Percentiles rank a stretch among this genome's conserved stretches.
Conservation (phyloP, 2,329 filamentous ascomycete genomes). For the Exophiala sideris region DNA sequence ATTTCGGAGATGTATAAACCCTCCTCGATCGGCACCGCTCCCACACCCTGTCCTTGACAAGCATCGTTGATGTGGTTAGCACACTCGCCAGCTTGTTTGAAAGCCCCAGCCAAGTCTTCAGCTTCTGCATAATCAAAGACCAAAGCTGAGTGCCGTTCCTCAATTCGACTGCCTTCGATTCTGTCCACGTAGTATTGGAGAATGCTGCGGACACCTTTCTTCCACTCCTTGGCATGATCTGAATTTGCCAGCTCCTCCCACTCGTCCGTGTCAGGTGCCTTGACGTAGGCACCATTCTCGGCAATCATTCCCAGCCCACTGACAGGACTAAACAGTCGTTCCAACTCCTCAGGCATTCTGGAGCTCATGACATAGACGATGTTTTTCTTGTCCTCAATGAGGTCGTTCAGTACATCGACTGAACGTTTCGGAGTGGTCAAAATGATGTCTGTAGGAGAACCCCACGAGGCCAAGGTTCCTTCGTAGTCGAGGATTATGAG, state of each 20-base stretch:
- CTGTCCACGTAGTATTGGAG: conserved; percentile 87
- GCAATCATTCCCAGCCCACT: conserved; percentile 84
- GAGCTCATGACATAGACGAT: conserved; percentile 93
- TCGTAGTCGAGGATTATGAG: conserved; percentile 93
- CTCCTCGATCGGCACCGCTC: conserved; percentile 75
- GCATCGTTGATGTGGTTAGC: conserved; percentile 94
- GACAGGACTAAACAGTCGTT: conserved; percentile 78
- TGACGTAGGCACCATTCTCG: conserved; percentile 90
- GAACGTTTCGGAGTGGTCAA: conserved; percentile 82
- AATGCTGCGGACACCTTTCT: conserved; percentile 75
- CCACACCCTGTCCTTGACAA: conserved; percentile 77
- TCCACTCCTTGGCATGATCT: conserved; percentile 71
- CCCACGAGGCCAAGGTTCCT: conserved; percentile 84
- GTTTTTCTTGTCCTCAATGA: conserved; percentile 76
- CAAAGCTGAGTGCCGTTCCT: conserved; percentile 86
- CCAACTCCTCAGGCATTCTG: conserved; percentile 80
- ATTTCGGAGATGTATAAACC: conserved; percentile 80
- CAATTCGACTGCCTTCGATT: conserved; percentile 80
- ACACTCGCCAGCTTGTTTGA: conserved; percentile 80
- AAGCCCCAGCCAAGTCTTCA: conserved; percentile 71
- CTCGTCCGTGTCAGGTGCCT: conserved; percentile 58
- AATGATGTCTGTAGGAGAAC: conserved; percentile 78
- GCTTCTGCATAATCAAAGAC: conserved; percentile 86
- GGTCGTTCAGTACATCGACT: conserved; percentile 74
- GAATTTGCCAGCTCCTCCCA: conserved; percentile 79